A percentile compares a stretch with the other conserved stretches of the same genome.
Evolutionary conservation across 2,329 filamentous ascomycete species (phyloP).

Genomic region (Diaporthe destruens): DNA sequence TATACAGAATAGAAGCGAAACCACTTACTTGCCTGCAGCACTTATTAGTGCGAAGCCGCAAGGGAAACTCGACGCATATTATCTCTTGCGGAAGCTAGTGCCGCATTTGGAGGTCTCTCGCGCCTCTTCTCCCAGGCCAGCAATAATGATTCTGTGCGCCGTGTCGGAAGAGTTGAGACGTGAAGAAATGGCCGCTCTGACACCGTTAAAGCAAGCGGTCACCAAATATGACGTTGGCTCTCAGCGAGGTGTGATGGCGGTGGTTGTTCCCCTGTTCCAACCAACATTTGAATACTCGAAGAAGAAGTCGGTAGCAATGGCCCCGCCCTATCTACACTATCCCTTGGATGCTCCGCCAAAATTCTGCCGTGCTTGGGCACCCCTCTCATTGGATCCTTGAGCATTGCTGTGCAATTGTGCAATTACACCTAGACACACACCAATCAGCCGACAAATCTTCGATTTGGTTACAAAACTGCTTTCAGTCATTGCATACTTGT

Average conservation of each 20-base stretch:
- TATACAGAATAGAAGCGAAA: too few relatives aligned
- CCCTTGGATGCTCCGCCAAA: neutral
- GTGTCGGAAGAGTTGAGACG: neutral
- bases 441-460: neutral
- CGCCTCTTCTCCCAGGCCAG: neutral
- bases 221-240: neutral
- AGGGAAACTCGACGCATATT: neutral
- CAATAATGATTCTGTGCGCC: neutral
- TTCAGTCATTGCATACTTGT: neutral
- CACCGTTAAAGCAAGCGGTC: neutral
- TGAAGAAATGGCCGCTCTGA: neutral
- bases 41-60: neutral
- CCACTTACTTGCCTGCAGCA: neutral
- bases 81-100: neutral
- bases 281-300: neutral
- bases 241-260: neutral
- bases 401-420: neutral
- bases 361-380: neutral
- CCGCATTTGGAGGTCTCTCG: neutral
- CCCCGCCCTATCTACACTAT: slow-evolving; percentile 16
- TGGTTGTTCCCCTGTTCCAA: neutral
- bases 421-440: too few relatives aligned
- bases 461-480: neutral
- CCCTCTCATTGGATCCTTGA: neutral
- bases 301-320: neutral